Percentiles rank a stretch among this genome's conserved stretches.
Evolutionary conservation across 805 yeast species (phyloP).

Genomic region (Kazachstania africana): DNA sequence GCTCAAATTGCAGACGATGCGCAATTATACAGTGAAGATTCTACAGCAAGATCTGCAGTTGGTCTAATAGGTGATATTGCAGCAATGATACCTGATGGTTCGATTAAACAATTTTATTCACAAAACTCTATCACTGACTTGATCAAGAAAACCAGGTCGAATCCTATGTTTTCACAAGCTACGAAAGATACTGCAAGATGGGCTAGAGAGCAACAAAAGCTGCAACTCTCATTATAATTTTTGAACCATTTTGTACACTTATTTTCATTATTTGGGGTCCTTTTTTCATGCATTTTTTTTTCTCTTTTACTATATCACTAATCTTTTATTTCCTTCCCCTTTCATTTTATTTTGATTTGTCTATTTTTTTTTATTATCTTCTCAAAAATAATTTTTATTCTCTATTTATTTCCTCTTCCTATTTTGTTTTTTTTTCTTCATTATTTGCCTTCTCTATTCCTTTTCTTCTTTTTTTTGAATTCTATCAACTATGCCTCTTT

Average conservation of each 20-base stretch:
- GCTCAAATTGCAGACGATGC: constrained; percentile 47
- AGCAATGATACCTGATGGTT: constrained; percentile 70
- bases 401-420: constrained; percentile 3
- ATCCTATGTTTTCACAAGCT: constrained; percentile 44
- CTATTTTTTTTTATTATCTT: constrained; percentile 5
- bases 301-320: constrained; percentile 4
- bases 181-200: constrained; percentile 92
- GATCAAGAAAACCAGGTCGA: constrained; percentile 61
- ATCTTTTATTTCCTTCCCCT: constrained; percentile 4
- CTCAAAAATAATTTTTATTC: constrained; percentile 7
- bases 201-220: constrained; percentile 68
- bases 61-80: constrained; percentile 92
- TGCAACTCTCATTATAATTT: constrained; percentile 18
- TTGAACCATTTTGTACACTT: background rate
- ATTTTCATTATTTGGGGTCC: constrained; percentile 3
- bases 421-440: background rate
- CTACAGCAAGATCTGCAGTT: constrained; percentile 70
- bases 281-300: constrained; percentile 6
- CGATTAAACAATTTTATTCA: constrained; percentile 50
- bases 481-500: background rate
- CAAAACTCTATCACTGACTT: constrained; percentile 74
- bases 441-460: background rate
- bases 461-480: background rate
- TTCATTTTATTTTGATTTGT: constrained; percentile 5
- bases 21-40: constrained; percentile 48